Conservation (phyloP, 2,329 filamentous ascomycete species). For the Pseudogymnoascus sp. region DNA sequence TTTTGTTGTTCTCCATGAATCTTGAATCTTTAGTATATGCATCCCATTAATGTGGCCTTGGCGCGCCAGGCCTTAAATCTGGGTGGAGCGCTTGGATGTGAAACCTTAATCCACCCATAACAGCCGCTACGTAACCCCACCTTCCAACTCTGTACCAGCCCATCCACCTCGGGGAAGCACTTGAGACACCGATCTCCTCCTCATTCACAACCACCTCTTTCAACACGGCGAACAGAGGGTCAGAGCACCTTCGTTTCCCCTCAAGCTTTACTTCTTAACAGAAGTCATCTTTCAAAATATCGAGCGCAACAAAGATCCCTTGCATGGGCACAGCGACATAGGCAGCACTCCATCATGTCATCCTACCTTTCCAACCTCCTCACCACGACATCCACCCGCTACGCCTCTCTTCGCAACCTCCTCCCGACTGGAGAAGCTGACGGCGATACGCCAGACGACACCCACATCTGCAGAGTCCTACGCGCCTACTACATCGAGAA, state of each 20-base stretch:
- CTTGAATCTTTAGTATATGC: background rate
- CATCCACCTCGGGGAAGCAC: background rate
- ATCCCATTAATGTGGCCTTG: constrained; percentile 3
- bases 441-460: constrained; percentile 78
- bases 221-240: background rate
- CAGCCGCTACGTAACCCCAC: constrained; percentile 7
- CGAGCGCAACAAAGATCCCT: background rate
- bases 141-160: background rate
- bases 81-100: constrained; percentile 1
- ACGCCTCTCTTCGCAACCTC: constrained; percentile 55
- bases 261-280: constrained; percentile 2
- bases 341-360: constrained; percentile 44
- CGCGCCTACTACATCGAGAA: constrained; percentile 91
- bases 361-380: constrained; percentile 74
- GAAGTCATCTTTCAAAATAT: background rate
- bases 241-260: background rate
- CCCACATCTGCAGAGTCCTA: constrained; percentile 87
- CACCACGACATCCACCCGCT: constrained; percentile 55
- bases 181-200: background rate
- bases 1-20: background rate
- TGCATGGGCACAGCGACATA: background rate
- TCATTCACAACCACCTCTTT: constrained; percentile 1
- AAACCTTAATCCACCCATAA: constrained; percentile 3
- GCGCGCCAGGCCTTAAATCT: background rate
- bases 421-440: constrained; percentile 59